Evolutionary conservation across 2,329 filamentous ascomycete genomes (phyloP), one percentile per base, ranked within the genome.

Genomic region (Tolypocladium ovalisporum): DNA sequence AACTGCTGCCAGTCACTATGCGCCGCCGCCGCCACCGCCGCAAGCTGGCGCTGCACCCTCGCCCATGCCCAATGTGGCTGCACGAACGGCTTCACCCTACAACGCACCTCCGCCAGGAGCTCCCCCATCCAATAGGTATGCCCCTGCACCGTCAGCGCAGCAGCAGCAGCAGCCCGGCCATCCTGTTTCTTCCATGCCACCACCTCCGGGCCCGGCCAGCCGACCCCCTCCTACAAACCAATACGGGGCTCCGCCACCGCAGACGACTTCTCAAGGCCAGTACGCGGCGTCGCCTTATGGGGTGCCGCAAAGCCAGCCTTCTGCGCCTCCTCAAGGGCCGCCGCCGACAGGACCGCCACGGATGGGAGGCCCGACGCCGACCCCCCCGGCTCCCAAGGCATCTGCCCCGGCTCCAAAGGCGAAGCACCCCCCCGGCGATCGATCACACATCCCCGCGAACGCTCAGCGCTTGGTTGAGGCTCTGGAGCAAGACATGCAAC

Each of bases 41-140:
- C 57, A 44, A 35, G 29, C 80, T 3, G 90, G 92, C 63, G 83
- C 85, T 12, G 86, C 86, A 47, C 76, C 83, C 55, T 75, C 79
- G 8, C 73, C 79, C 59, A 64, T 71, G 55, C 81, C 81, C 51
- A 79, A 85, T 47, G 81, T 83, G 24, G 80, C 90, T 55, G 81
- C 85, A 27, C 85, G 90, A 62, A 90, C 87, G 34, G 81, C 87
- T 5, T 96, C 92, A 32, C 92, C 92, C 7, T 97, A 96, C 72
- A 90, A 92, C 66, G 83, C 88, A 40, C 88, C 92, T 56, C 89
- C 89, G 8, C 76, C 85, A 35, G 80, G 78, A 22, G 77, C 83
- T 6, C 85, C 89, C n/a, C 83, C 87, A 7, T 81, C 84, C 12
- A 90, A 84, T 74, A 79, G 90, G 66, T 95, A 95, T 70, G 86